Evolutionary conservation across 169 alveolate genomes (phyloP).

Genomic region (Amoebophrya sp.): DNA sequence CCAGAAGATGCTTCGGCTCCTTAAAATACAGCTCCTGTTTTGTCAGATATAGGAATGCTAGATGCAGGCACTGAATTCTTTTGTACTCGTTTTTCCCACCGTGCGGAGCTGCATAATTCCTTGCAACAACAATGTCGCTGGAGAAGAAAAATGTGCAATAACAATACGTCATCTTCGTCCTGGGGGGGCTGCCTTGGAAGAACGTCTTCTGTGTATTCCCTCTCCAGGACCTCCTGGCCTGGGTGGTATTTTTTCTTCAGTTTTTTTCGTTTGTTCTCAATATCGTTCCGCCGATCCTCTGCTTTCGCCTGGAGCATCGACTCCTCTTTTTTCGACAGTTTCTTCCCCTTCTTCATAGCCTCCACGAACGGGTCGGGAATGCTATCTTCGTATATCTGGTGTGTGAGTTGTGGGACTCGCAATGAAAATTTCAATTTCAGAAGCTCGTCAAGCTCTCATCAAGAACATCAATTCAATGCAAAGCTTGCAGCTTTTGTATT

Average conservation of each 20-base stretch:
- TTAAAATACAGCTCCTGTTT: conserved; percentile 49
- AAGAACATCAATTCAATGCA: too few relatives aligned
- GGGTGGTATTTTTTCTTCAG: background rate
- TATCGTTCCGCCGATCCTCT: background rate
- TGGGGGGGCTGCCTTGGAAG: background rate
- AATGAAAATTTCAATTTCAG: too few relatives aligned
- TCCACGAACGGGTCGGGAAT: conserved; percentile 3
- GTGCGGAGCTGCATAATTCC: too few relatives aligned
- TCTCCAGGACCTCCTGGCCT: conserved; percentile 37
- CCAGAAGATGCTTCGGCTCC: conserved; percentile 59
- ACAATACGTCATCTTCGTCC: background rate
- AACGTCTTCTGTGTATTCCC: conserved; percentile 31
- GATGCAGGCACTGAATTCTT: too few relatives aligned
- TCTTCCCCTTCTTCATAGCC: conserved; percentile 40
- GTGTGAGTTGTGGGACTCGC: too few relatives aligned
- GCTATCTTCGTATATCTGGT: background rate
- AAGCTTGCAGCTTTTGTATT: too few relatives aligned
- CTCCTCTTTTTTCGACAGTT: conserved; percentile 22
- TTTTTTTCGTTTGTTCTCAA: conserved; percentile 19
- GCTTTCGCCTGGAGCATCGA: background rate
- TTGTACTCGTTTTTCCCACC: too few relatives aligned
- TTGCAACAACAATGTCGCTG: too few relatives aligned
- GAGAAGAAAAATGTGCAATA: too few relatives aligned
- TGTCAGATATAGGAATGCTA: too few relatives aligned
- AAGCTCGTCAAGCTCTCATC: too few relatives aligned